Base-by-base conservation (phyloP, 169 alveolate genomes). In the Babesia gibsoni region DNA sequence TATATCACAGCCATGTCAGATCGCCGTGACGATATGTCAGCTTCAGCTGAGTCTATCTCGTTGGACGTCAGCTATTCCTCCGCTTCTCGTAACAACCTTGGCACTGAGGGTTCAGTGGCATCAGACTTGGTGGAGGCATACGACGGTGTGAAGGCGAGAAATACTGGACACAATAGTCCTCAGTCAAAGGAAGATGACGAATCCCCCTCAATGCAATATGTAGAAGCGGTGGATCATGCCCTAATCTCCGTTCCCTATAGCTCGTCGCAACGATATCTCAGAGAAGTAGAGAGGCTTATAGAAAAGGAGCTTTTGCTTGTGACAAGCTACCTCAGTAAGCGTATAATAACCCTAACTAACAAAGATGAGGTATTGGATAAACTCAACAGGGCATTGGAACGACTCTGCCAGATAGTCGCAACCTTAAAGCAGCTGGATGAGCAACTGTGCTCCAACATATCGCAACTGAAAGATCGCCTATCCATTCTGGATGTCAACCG, bases 261-360 rank as follows among this genome's bases (percentile, higher is more conserved):
- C 23, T 12, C 43, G 14, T 23, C 35, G 14, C 33, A 57, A 25
- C 16, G 49, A 4, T n/a, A 29, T 39, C 22, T 79, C 35, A 39
- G 41, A 18, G 79, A 69, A 7, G 20, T 69, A 25, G 82, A 79
- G 67, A 63, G 20, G 27, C 8, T 68, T 37, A 30, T 79, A 22
- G 88, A 79, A 18, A 67, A 79, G 67, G 74, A 79, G 37, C 54
- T 79, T 23, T 52, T 68, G 56, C 29, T 79, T 18, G 67, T 79
- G 20, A 68, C 83, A 45, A 45, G 75, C 30, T 79, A 49, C 45
- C 52, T 79, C 32, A 25, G 68, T 23, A 79, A 79, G 70, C 37
- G 58, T 12, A 14, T 79, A 2, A 66, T 42, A 18, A 35, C n/a
- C 20, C 27, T 79, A 10, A 66, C 35, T 6, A 37, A 45, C 20